Conservation (phyloP, 2,329 filamentous ascomycete genomes). For the Leptographium lundbergii region DNA sequence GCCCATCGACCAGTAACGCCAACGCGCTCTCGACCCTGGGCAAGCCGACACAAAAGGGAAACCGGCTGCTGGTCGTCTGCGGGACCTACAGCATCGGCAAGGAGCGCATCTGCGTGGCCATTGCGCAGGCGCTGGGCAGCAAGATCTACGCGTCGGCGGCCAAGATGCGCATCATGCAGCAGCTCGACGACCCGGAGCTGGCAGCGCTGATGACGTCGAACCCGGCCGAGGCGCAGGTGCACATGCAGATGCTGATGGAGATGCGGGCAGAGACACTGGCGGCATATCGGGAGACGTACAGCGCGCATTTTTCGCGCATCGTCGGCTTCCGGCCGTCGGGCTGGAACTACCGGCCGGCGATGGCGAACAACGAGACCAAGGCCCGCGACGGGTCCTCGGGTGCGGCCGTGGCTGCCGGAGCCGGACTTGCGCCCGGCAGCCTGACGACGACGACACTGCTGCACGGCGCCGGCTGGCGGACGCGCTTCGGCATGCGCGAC, state of each 20-base stretch:
- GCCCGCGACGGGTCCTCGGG: constrained; percentile 26
- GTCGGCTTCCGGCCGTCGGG: constrained; percentile 88
- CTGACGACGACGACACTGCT: constrained; percentile 38
- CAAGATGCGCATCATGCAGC: constrained; percentile 75
- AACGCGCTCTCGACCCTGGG: neutral
- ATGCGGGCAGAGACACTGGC: constrained; percentile 82
- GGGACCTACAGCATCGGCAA: constrained; percentile 98
- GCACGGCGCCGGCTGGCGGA: constrained; percentile 58
- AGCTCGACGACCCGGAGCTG: constrained; percentile 77
- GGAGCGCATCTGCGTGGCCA: constrained; percentile 86
- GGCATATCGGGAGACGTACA: constrained; percentile 73
- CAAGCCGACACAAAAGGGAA: constrained; percentile 19
- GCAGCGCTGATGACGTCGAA: constrained; percentile 63
- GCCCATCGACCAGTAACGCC: neutral
- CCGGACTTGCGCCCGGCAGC: constrained; percentile 34
- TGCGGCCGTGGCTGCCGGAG: constrained; percentile 22
- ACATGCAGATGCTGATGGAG: constrained; percentile 95
- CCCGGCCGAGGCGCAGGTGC: constrained; percentile 78
- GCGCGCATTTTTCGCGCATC: constrained; percentile 70
- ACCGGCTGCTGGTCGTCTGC: constrained; percentile 77
- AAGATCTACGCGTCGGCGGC: constrained; percentile 80
- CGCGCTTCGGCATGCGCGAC: constrained; percentile 57
- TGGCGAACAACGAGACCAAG: constrained; percentile 31
- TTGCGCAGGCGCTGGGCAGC: constrained; percentile 70
- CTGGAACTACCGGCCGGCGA: constrained; percentile 78